phyloP scores from a whole-genome alignment of 2,329 filamentous ascomycete species.

The Apiospora arundinis region DNA sequence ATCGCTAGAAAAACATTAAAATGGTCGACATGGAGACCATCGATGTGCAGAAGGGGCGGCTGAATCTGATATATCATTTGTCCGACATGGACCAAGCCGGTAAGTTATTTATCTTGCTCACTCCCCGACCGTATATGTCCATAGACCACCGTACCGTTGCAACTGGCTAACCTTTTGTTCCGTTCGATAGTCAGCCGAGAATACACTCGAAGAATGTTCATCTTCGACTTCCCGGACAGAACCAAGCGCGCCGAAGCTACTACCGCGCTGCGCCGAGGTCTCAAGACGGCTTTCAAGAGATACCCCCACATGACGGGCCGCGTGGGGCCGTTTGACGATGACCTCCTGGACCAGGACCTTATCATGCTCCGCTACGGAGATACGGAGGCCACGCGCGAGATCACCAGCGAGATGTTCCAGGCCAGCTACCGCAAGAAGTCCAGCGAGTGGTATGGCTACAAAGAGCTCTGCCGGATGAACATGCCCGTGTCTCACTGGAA shows the following conservation, averaged over 20 bases:
- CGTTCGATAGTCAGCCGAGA: constrained; percentile 16
- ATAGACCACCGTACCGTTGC: not conserved
- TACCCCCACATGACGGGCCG: constrained; percentile 28
- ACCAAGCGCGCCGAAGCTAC: constrained; percentile 9
- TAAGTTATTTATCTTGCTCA: not conserved
- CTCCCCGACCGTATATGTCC: not conserved
- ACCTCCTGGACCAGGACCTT: not conserved
- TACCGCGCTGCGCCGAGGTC: constrained; percentile 16
- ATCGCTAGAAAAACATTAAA: not conserved
- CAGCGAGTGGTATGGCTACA: constrained; percentile 16
- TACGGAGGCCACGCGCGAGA: not conserved
- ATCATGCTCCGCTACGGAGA: constrained; percentile 27
- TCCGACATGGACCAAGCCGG: constrained; percentile 20
- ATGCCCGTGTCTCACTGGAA: constrained; percentile 29
- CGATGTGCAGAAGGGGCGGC: not conserved
- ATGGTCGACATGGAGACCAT: not conserved
- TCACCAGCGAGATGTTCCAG: constrained; percentile 23
- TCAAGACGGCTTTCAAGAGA: constrained; percentile 20
- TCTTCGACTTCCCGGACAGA: constrained; percentile 29
- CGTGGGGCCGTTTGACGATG: constrained; percentile 18
- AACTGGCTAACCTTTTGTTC: no score
- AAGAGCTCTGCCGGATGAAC: constrained; percentile 20
- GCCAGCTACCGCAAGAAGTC: not conserved
- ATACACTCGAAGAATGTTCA: constrained; percentile 29
- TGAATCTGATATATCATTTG: not conserved